Percentiles rank a stretch among this genome's conserved stretches.
Conservation (phyloP, 2,329 filamentous ascomycete species). For the Colletotrichum karsti region DNA sequence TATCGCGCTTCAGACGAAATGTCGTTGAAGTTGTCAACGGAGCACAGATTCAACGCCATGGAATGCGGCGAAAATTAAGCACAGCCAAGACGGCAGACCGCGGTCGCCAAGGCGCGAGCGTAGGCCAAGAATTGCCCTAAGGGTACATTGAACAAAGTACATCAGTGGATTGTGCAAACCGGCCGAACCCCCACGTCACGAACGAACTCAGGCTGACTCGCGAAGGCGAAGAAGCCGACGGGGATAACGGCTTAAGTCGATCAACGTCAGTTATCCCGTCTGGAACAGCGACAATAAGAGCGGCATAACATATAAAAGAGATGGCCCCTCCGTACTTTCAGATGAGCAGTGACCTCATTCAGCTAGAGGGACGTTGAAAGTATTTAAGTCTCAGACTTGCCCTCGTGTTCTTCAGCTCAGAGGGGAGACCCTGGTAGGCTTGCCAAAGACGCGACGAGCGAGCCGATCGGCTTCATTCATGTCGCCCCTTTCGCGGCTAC, state of each 20-base stretch:
- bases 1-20: not conserved
- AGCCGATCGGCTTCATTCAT: constrained; percentile 13
- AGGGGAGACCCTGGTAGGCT: not conserved
- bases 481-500: constrained; percentile 11
- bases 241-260: not conserved
- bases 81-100: constrained; percentile 25
- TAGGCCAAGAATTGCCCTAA: constrained; percentile 12
- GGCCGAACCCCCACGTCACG: constrained; percentile 20
- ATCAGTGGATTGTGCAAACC: not conserved
- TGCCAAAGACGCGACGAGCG: not conserved
- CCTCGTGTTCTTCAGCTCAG: not conserved
- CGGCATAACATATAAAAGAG: constrained; percentile 1
- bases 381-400: not conserved
- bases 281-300: not conserved
- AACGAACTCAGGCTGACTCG: constrained; percentile 26
- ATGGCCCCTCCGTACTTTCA: not conserved
- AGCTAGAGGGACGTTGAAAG: not conserved
- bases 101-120: constrained; percentile 21
- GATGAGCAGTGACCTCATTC: not conserved
- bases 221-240: not conserved
- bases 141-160: not conserved
- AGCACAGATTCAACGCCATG: constrained; percentile 19
- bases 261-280: not conserved
- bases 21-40: constrained; percentile 3
- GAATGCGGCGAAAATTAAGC: constrained; percentile 28